Conservation (phyloP, 116 monocot species). For the Dioscorea cayenensis region DNA sequence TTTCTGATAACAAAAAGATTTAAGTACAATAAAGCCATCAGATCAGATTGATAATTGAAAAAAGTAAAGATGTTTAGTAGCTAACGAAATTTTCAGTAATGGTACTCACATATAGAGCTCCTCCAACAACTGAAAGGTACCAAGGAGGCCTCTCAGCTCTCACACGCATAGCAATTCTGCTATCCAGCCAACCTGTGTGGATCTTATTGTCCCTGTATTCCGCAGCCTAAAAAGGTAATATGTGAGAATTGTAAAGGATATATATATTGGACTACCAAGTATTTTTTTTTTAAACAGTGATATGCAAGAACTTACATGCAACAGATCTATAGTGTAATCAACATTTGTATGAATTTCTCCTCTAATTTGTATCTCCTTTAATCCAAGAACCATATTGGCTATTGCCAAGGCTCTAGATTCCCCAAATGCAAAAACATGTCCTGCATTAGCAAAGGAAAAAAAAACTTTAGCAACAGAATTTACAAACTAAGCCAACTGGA, state of each 20-base stretch:
- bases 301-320: conserved; percentile 56
- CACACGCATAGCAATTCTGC: conserved; percentile 98
- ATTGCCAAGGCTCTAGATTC: conserved; percentile 93
- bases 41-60: not conserved
- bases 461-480: conserved; percentile 5
- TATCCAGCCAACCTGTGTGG: conserved; percentile 98
- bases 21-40: conserved; percentile 2
- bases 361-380: conserved; percentile 94
- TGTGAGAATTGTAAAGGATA: not conserved
- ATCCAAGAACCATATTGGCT: conserved; percentile 98
- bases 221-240: conserved; percentile 36
- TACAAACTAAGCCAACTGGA: not conserved
- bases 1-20: conserved; percentile 46
- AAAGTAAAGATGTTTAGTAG: not conserved
- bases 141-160: conserved; percentile 99
- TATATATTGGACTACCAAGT: not conserved
- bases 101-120: conserved; percentile 87
- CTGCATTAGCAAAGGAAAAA: conserved; percentile 19
- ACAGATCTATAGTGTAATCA: conserved; percentile 94
- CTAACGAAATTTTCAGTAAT: conserved; percentile 1
- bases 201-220: conserved; percentile 98
- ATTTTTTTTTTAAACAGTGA: not conserved
- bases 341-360: conserved; percentile 99
- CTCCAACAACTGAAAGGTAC: conserved; percentile 99
- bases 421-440: conserved; percentile 99